Conservation (phyloP, 768 basidiomycete species). For the Galerina sulciceps region DNA sequence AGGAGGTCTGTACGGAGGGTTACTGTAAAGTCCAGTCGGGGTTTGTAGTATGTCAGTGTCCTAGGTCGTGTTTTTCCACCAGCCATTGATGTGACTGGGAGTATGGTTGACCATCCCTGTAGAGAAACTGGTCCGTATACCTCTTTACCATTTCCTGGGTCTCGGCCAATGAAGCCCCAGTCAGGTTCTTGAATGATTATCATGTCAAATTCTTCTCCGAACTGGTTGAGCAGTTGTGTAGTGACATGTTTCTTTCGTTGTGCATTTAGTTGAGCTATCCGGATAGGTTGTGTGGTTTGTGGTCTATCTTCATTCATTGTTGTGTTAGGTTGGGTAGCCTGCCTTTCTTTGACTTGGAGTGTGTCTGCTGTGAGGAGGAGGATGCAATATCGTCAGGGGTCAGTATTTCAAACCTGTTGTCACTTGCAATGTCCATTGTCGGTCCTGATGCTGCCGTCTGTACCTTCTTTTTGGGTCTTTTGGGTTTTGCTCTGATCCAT, state of each 20-base stretch:
- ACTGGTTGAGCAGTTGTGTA: slow-evolving; percentile 18
- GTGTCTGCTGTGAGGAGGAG: no score
- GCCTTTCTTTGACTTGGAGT: background rate
- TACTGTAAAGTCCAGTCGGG: slow-evolving; percentile 19
- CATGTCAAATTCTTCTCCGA: slow-evolving; percentile 21
- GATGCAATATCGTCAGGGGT: no score
- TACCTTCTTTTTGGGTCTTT: slow-evolving; percentile 10
- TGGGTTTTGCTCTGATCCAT: slow-evolving; percentile 5
- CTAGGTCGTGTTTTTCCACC: slow-evolving; percentile 6
- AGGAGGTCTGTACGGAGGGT: slow-evolving; percentile 26
- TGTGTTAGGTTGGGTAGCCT: slow-evolving; percentile 2
- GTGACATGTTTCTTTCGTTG: slow-evolving; percentile 16
- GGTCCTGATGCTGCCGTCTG: background rate
- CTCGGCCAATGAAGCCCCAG: slow-evolving; percentile 23
- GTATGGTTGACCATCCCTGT: slow-evolving; percentile 19
- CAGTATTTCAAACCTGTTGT: background rate
- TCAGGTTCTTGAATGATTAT: slow-evolving; percentile 29
- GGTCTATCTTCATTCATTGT: background rate
- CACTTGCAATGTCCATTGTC: background rate
- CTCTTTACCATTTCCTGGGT: slow-evolving; percentile 10
- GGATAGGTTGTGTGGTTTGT: slow-evolving; percentile 11
- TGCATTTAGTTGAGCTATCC: slow-evolving; percentile 21
- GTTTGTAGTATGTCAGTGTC: slow-evolving; percentile 22
- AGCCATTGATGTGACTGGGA: background rate
- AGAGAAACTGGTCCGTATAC: slow-evolving; percentile 5